A percentile compares a stretch with the other conserved stretches of the same genome.
Evolutionary conservation across 306 rosid species (phyloP).

Genomic region (Vigna angularis): DNA sequence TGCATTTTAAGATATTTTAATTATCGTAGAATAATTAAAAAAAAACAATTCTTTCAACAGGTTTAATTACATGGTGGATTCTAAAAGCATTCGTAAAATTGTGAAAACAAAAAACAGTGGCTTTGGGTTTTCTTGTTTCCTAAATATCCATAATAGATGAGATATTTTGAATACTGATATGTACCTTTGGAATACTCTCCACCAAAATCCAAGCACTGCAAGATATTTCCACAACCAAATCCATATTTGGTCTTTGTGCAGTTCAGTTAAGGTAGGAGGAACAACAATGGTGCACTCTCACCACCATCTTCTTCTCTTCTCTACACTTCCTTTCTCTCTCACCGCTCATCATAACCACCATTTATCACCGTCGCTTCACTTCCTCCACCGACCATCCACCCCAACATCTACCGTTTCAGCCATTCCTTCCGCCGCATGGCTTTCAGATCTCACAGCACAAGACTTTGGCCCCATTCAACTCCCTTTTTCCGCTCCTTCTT

Average conservation of each 20-base stretch:
- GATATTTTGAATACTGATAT: conserved; percentile 1
- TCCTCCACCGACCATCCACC: conserved; percentile 42
- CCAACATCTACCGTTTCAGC: conserved; percentile 40
- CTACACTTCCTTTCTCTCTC: conserved; percentile 40
- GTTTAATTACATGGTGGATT: too few species aligned
- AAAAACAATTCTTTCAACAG: too few species aligned
- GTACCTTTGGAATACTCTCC: conserved; percentile 11
- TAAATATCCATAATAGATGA: not conserved
- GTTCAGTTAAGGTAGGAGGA: not conserved
- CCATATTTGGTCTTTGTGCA: not conserved
- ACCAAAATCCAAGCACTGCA: not conserved
- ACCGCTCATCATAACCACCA: conserved; percentile 2
- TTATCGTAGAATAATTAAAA: too few species aligned
- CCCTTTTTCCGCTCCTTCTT: conserved; percentile 40
- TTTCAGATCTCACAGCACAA: conserved; percentile 47
- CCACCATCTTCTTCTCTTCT: conserved; percentile 52
- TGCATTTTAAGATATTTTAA: too few species aligned
- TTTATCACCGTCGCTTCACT: conserved; percentile 7
- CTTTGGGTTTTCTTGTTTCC: too few species aligned
- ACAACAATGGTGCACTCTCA: conserved; percentile 59
- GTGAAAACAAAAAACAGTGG: too few species aligned
- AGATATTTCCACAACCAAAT: too few species aligned
- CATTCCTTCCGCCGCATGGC: conserved; percentile 48
- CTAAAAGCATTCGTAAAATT: too few species aligned
- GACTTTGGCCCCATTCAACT: conserved; percentile 59